Conservation (phyloP, 192 early-diverging fungal species). For the Rhizophagus sp. region DNA sequence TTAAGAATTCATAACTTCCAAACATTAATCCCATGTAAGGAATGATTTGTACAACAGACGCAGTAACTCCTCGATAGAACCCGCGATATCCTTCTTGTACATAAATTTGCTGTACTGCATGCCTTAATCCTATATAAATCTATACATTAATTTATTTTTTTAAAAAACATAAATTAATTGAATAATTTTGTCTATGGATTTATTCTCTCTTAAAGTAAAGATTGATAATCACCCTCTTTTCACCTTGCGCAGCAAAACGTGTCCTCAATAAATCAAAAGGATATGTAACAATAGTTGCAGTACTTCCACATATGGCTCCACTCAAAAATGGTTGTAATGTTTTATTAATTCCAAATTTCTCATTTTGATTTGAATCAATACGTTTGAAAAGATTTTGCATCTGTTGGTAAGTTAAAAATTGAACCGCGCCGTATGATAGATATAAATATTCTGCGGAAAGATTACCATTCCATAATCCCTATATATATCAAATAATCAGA, state of each 20-base stretch:
- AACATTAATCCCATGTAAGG: conserved; percentile 97
- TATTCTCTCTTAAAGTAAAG: too few species aligned
- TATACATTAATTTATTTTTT: conserved; percentile 11
- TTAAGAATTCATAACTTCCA: conserved; percentile 41
- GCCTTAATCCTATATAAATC: conserved; percentile 66
- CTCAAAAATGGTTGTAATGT: conserved; percentile 63
- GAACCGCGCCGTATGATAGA: conserved; percentile 82
- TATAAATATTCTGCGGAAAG: conserved; percentile 92
- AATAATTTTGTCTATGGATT: neutral
- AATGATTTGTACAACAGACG: conserved; percentile 84
- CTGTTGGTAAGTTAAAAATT: conserved; percentile 79
- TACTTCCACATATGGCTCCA: conserved; percentile 76
- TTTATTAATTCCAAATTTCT: neutral
- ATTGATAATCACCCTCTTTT: conserved; percentile 39
- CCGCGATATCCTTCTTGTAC: conserved; percentile 76
- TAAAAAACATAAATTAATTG: neutral
- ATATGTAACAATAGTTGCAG: conserved; percentile 83
- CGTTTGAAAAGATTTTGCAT: conserved; percentile 46
- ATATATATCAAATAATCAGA: conserved; percentile 3
- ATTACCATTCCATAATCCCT: conserved; percentile 94
- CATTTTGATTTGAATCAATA: neutral
- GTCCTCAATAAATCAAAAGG: conserved; percentile 97
- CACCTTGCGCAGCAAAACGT: conserved; percentile 85
- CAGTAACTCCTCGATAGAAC: conserved; percentile 83
- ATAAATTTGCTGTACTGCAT: conserved; percentile 67